Base-by-base conservation (phyloP, 768 basidiomycete species). In the Boletales sp. region DNA sequence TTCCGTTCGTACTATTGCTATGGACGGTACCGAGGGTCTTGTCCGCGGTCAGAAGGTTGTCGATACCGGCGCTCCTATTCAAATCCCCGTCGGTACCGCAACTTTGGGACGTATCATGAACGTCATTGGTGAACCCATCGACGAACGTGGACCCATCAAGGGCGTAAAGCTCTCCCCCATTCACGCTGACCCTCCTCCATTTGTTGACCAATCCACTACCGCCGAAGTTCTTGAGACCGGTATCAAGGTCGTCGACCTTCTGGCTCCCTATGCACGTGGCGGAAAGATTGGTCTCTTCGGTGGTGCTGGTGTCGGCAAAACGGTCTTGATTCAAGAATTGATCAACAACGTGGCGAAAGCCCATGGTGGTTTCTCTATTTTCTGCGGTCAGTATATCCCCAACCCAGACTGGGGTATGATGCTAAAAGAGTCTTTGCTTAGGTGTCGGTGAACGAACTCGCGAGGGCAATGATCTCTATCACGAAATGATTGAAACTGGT, bases 331-430 rank as follows among this genome's bases (percentile, higher is more conserved):
- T 73, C 95, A 97, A 73, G 94, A 97, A 70, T 87, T 99, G 68
- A 99, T 99, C 79, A 98, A 99, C 86, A 99, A 99, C 80, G 94
- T 99, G 68, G 97, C 97, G 67, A 99, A 99, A 80, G 97, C 97
- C 46, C 97, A 99, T 72, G 97, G 97, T 92, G 97, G 97, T 92
- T 97, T 98, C 90, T 99, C 97, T 42, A 97, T 97, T 71, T 97
- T 97, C 85, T 93, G 90, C 64, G 91, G 90, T 91, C 65, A 42
- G 82, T 70, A 24, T 38, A 19, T 17, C 8, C 17, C 19, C 8
- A 1, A 18, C 15, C 43, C 41, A 40, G 31, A 24, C 38, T 30
- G 40, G 3, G 1, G 1, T 48, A 29, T 41, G 40, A 40, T 40
- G 41, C 50, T 43, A 44, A 56, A 50, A 62, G 53, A 41, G 8